These are phyloP conservation scores for Cyberlindnera petersonii DNA, from an alignment of 805 yeast species.

Conservation along the genomic window DNA sequence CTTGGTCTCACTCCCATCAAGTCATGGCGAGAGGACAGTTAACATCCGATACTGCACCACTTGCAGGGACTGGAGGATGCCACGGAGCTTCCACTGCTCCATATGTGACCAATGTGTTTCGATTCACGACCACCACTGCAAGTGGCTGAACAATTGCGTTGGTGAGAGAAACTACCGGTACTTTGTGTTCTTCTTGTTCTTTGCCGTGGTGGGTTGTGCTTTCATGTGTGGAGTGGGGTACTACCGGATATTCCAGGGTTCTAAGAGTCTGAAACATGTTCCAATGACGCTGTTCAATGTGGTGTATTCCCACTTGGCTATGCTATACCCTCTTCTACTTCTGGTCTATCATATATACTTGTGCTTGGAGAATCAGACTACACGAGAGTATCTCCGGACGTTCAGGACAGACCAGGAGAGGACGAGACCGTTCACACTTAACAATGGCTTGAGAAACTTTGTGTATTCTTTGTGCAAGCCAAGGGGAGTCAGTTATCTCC, in stretches of 20 bases:
- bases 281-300: slow-evolving; percentile 51
- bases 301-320: slow-evolving; percentile 41
- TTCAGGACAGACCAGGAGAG: slow-evolving; percentile 32
- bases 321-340: slow-evolving; percentile 55
- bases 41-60: slow-evolving; percentile 55
- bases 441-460: slow-evolving; percentile 31
- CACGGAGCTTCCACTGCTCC: slow-evolving; percentile 71
- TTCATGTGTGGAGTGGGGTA: slow-evolving; percentile 31
- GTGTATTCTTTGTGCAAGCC: slow-evolving; percentile 33
- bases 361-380: slow-evolving; percentile 57
- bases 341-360: slow-evolving; percentile 51
- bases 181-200: slow-evolving; percentile 49
- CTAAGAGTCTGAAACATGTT: slow-evolving; percentile 22
- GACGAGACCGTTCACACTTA: slow-evolving; percentile 36
- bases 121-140: slow-evolving; percentile 37
- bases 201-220: slow-evolving; percentile 30
- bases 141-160: slow-evolving; percentile 69
- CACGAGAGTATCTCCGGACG: slow-evolving; percentile 64
- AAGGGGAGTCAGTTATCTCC: slow-evolving; percentile 35
- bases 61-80: slow-evolving; percentile 74
- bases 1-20: slow-evolving; percentile 45
- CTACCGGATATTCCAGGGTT: slow-evolving; percentile 29
- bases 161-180: slow-evolving; percentile 69
- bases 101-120: slow-evolving; percentile 60
- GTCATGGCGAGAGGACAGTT: slow-evolving; percentile 27